A percentile compares a stretch with the other conserved stretches of the same genome.
These are phyloP conservation scores for Mediolabrus comicus DNA, from an alignment of 108 stramenopile genomes.

Conservation along the genomic window DNA sequence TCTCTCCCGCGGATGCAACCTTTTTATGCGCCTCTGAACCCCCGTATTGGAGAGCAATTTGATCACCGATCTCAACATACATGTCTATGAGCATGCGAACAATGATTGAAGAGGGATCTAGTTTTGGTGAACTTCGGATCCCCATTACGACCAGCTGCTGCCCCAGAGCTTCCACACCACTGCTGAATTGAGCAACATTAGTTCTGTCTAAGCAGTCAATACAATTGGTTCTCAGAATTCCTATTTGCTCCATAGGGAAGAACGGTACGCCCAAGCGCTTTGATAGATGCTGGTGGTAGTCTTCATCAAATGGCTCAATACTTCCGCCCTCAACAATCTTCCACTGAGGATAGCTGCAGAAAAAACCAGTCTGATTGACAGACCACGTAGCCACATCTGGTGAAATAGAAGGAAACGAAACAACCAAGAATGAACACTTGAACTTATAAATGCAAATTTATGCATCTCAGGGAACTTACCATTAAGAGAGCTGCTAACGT, in stretches of 20 bases:
- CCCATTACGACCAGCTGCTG: slow-evolving; percentile 95
- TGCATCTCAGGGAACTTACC: no score
- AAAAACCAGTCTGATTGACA: slow-evolving; percentile 94
- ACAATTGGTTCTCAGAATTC: slow-evolving; percentile 97
- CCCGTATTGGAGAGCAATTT: slow-evolving; percentile 96
- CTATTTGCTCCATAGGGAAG: slow-evolving; percentile 94
- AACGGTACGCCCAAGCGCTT: slow-evolving; percentile 75
- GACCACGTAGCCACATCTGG: slow-evolving; percentile 94
- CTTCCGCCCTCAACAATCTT: slow-evolving; percentile 74
- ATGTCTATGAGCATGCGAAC: slow-evolving; percentile 94
- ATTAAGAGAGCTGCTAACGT: slow-evolving; percentile 85
- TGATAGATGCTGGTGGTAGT: slow-evolving; percentile 34
- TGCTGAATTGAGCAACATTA: slow-evolving; percentile 96
- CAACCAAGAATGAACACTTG: no score
- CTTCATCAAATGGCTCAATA: slow-evolving; percentile 74
- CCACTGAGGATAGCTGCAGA: slow-evolving; percentile 86
- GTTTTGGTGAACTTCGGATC: slow-evolving; percentile 70
- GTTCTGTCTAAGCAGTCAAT: slow-evolving; percentile 98
- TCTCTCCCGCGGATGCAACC: slow-evolving; percentile 68
- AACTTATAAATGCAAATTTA: no score
- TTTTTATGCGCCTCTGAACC: slow-evolving; percentile 99
- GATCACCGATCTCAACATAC: slow-evolving; percentile 95
- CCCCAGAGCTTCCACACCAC: slow-evolving; percentile 91
- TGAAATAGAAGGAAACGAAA: no score
- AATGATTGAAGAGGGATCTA: slow-evolving; percentile 87